Evolutionary conservation across 495 filamentous ascomycete species (phyloP), one percentile per base, ranked within the genome.

Genomic region (Aspergillus egyptiacus): DNA sequence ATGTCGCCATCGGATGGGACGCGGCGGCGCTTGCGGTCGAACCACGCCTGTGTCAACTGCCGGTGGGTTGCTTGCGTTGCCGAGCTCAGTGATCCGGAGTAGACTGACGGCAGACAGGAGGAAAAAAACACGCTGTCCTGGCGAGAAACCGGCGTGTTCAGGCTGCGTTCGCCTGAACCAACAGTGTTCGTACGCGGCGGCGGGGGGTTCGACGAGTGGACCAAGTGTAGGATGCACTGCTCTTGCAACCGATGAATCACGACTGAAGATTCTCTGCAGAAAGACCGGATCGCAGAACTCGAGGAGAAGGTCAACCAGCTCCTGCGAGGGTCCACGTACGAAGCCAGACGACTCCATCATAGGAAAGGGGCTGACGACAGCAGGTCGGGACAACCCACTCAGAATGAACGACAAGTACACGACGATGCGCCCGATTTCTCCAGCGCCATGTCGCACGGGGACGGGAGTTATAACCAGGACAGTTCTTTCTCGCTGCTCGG

Each of bases 251-350:
- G n/a, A n/a, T n/a, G n/a, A n/a, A n/a, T n/a, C 6, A 27, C 34
- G 13, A 49, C 60, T 71, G 39, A 71, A n/a, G n/a, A 48, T 3
- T 39, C n/a, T 1, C 18, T 8, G 10, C 36, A 75, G 71, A 68
- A 70, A 19, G 70, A 71, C 19, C 58, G 71, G 13, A 58, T 75
- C 10, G 66, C 70, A 2, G 69, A 65, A 24, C 56, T 73, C n/a
- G 71, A 75, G 51, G 66, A 72, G 56, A 75, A 72, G 53, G 65
- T 75, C 20, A 69, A 75, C 46, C 57, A 66, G n/a, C 65, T 75
- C 24, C 48, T 74, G 20, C 67, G 55, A 48, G 70, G 70, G 6
- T 54, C 51, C 40, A 53, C 62, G 64, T 68, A 62, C 14, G 13
- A n/a, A n/a, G n/a, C n/a, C n/a, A n/a, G n/a, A n/a, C n/a, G n/a